A percentile compares a stretch with the other conserved stretches of the same genome.
Evolutionary conservation across 306 rosid genomes (phyloP).

Genomic region (Erythrophleum fordii): DNA sequence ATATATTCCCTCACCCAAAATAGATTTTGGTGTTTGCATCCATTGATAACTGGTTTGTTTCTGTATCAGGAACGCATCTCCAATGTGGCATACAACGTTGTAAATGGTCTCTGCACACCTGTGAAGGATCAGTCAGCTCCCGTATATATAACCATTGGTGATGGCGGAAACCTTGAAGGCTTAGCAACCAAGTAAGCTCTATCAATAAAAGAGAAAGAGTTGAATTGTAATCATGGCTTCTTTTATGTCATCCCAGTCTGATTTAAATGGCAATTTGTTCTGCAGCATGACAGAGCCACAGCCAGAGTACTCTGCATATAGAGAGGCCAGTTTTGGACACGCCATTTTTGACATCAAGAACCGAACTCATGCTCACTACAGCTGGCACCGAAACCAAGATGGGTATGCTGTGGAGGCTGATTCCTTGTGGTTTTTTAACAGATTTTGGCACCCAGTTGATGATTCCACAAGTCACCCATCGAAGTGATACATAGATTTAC

Average conservation of each 20-base stretch:
- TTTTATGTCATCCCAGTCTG: background rate
- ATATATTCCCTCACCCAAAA: background rate
- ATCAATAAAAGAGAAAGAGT: background rate
- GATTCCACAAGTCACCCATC: constrained; percentile 49
- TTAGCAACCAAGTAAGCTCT: constrained; percentile 77
- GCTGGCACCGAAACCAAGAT: constrained; percentile 89
- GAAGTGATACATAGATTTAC: background rate
- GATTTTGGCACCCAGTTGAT: constrained; percentile 65
- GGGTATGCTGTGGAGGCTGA: constrained; percentile 78
- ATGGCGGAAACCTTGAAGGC: constrained; percentile 95
- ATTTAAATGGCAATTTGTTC: constrained; percentile 3
- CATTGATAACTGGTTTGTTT: background rate
- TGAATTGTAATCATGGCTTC: background rate
- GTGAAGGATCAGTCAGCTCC: constrained; percentile 79
- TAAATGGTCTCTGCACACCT: constrained; percentile 76
- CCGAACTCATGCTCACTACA: constrained; percentile 78
- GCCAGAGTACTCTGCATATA: constrained; percentile 78
- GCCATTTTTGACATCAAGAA: constrained; percentile 82
- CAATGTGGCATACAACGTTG: constrained; percentile 69
- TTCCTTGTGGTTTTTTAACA: constrained; percentile 71
- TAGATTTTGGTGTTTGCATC: background rate
- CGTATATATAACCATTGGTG: constrained; percentile 89
- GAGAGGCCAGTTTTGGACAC: constrained; percentile 94
- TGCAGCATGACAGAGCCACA: constrained; percentile 91
- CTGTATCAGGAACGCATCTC: constrained; percentile 79